These are phyloP conservation scores for Nidularia pulvinata DNA, from an alignment of 768 basidiomycete genomes.

Conservation along the genomic window DNA sequence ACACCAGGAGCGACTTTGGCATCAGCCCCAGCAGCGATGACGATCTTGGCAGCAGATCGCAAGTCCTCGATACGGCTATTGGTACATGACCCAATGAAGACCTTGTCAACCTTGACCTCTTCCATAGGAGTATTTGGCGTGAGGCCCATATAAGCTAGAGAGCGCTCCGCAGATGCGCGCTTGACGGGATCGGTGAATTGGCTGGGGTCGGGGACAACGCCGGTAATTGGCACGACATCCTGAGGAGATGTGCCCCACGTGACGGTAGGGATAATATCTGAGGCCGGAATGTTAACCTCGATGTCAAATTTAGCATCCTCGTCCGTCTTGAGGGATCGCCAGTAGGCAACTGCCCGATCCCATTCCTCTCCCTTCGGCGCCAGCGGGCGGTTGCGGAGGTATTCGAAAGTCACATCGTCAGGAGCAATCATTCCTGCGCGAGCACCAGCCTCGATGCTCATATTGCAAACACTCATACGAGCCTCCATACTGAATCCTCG, in stretches of 20 bases:
- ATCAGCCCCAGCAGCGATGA: slow-evolving; percentile 71
- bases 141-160: slow-evolving; percentile 88
- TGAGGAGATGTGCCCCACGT: slow-evolving; percentile 96
- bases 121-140: slow-evolving; percentile 77
- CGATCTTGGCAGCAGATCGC: slow-evolving; percentile 79
- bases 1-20: slow-evolving; percentile 75
- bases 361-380: slow-evolving; percentile 84
- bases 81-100: slow-evolving; percentile 95
- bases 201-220: slow-evolving; percentile 75
- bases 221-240: slow-evolving; percentile 84
- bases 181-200: slow-evolving; percentile 63
- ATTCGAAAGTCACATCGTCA: slow-evolving; percentile 84
- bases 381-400: slow-evolving; percentile 80
- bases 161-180: slow-evolving; percentile 69
- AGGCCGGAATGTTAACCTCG: slow-evolving; percentile 77
- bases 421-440: slow-evolving; percentile 94
- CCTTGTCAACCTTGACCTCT: slow-evolving; percentile 80
- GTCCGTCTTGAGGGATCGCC: slow-evolving; percentile 79
- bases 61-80: slow-evolving; percentile 95
- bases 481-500: slow-evolving; percentile 88
- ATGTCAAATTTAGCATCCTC: slow-evolving; percentile 84
- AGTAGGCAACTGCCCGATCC: slow-evolving; percentile 86
- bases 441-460: slow-evolving; percentile 95
- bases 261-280: slow-evolving; percentile 87
- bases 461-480: slow-evolving; percentile 90